phyloP scores from a whole-genome alignment of 179 eudicot species.

The Beta corolliflora region DNA sequence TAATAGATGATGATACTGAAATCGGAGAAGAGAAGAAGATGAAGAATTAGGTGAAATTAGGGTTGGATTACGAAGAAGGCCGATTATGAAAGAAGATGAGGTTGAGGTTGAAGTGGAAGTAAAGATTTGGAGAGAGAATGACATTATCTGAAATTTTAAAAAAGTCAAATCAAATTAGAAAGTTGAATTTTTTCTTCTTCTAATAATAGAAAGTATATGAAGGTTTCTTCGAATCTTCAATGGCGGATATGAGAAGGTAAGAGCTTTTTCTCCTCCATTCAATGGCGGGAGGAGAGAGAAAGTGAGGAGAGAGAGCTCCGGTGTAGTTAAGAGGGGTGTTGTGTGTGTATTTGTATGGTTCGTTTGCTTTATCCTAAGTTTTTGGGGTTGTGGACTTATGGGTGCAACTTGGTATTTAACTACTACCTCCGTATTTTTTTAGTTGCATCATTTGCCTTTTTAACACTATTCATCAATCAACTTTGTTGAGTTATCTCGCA shows the following conservation, averaged over 20 bases:
- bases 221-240: not conserved
- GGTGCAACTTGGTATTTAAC: too few species aligned
- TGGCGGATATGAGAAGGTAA: not conserved
- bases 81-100: conserved; percentile 11
- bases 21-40: not conserved
- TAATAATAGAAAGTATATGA: not conserved
- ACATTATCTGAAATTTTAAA: not conserved
- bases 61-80: conserved; percentile 1
- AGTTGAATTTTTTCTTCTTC: not conserved
- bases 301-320: not conserved
- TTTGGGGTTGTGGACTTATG: too few species aligned
- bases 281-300: not conserved
- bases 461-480: too few species aligned
- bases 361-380: too few species aligned
- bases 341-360: too few species aligned
- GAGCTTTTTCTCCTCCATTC: not conserved
- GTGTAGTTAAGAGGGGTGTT: too few species aligned
- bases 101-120: conserved; percentile 12
- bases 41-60: conserved; percentile 15
- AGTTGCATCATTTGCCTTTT: too few species aligned
- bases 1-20: conserved; percentile 10
- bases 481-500: too few species aligned
- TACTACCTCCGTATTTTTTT: too few species aligned
- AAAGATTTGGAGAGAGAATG: conserved; percentile 15
- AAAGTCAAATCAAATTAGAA: not conserved